phyloP scores from a whole-genome alignment of 805 yeast species.

The Isabelozyma pseudorhagii region DNA sequence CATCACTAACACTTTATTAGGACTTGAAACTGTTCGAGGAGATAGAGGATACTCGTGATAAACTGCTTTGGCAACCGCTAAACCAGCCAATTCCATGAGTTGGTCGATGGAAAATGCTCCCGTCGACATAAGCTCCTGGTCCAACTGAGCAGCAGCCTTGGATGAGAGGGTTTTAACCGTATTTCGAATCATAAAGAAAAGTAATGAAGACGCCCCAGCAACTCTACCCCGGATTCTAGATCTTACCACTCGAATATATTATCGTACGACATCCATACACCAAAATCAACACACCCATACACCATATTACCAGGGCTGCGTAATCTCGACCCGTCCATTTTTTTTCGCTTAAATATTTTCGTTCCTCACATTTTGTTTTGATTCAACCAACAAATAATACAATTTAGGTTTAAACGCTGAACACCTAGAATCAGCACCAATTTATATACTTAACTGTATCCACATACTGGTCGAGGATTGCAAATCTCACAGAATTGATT shows the following conservation, averaged over 20 bases:
- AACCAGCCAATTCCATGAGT: constrained; percentile 94
- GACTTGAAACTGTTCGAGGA: constrained; percentile 16
- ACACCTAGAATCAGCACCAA: not conserved
- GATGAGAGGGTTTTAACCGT: constrained; percentile 31
- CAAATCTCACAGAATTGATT: not conserved
- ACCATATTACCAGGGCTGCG: not conserved
- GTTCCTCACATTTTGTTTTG: not conserved
- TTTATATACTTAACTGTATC: not conserved
- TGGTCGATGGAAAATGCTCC: constrained; percentile 83
- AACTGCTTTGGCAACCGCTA: constrained; percentile 88
- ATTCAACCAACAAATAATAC: not conserved
- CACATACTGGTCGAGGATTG: not conserved
- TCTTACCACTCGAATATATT: no score
- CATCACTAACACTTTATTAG: constrained; percentile 54
- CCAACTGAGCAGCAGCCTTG: constrained; percentile 70
- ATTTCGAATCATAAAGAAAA: not conserved
- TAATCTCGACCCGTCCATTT: no score
- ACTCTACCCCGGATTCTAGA: not conserved
- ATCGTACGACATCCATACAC: not conserved
- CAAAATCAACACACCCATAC: not conserved
- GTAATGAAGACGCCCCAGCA: not conserved
- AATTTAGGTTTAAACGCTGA: not conserved
- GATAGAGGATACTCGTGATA: constrained; percentile 62
- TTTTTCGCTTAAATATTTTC: no score
- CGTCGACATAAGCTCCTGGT: constrained; percentile 81